A percentile compares a stretch with the other conserved stretches of the same genome.
phyloP scores from a whole-genome alignment of 2,329 filamentous ascomycete genomes.

The Didymella pinodella region DNA sequence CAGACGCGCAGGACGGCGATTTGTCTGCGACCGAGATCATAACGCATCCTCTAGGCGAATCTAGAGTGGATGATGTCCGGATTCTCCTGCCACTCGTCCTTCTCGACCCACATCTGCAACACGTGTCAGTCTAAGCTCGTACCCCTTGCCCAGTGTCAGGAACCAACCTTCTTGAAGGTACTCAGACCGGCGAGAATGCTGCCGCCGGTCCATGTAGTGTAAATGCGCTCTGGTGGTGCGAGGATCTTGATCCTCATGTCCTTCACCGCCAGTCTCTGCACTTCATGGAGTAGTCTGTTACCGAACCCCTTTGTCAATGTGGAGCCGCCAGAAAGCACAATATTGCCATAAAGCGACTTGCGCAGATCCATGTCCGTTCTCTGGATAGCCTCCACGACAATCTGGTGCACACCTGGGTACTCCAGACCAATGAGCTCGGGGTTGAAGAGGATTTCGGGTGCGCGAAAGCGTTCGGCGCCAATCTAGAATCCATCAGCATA shows the following conservation, averaged over 20 bases:
- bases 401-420: slow-evolving; percentile 96
- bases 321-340: slow-evolving; percentile 94
- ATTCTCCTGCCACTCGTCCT: slow-evolving; percentile 99
- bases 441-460: slow-evolving; percentile 96
- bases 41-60: slow-evolving; percentile 71
- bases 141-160: slow-evolving; percentile 20
- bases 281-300: slow-evolving; percentile 87
- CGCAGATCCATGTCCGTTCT: slow-evolving; percentile 94
- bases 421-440: slow-evolving; percentile 96
- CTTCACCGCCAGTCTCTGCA: slow-evolving; percentile 92
- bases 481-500: slow-evolving; percentile 63
- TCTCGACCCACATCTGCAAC: slow-evolving; percentile 96
- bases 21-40: slow-evolving; percentile 32
- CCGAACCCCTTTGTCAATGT: slow-evolving; percentile 97
- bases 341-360: slow-evolving; percentile 93
- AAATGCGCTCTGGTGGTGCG: slow-evolving; percentile 95
- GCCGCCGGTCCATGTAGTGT: slow-evolving; percentile 98
- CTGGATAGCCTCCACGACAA: slow-evolving; percentile 94
- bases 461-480: slow-evolving; percentile 91
- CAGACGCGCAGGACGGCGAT: slow-evolving; percentile 21
- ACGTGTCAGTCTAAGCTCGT: slow-evolving; percentile 39
- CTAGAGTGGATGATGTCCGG: slow-evolving; percentile 99
- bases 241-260: slow-evolving; percentile 99
- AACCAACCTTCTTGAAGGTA: slow-evolving; percentile 92
- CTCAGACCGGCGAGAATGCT: slow-evolving; percentile 96